Evolutionary conservation across 768 basidiomycete species (phyloP).

Genomic region (Tephrocybe sp.): DNA sequence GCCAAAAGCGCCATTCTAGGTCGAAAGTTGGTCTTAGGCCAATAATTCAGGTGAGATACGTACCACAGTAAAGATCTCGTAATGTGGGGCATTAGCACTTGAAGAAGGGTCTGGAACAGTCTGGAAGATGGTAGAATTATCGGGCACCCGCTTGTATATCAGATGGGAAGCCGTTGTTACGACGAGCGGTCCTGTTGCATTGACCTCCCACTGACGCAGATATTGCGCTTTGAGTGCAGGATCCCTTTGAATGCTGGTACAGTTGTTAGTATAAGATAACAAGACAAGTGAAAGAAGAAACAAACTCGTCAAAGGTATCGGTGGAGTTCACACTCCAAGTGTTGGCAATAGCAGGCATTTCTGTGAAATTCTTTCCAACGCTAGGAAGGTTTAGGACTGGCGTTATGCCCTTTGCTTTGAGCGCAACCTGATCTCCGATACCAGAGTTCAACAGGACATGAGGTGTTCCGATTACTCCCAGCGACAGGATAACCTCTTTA

Average conservation of each 20-base stretch:
- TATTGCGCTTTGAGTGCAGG: slow-evolving; percentile 12
- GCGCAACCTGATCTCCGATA: slow-evolving; percentile 25
- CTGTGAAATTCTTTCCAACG: slow-evolving; percentile 26
- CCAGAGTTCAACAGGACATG: slow-evolving; percentile 31
- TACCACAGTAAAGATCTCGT: slow-evolving; percentile 4
- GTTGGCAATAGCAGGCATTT: slow-evolving; percentile 21
- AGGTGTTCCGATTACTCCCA: slow-evolving; percentile 31
- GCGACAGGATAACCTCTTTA: slow-evolving; percentile 11
- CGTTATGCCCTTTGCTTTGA: slow-evolving; percentile 18
- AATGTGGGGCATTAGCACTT: slow-evolving; percentile 19
- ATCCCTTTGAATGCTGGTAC: slow-evolving; percentile 4
- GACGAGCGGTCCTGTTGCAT: background rate
- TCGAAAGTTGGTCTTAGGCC: background rate
- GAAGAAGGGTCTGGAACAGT: slow-evolving; percentile 24
- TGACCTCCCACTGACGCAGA: slow-evolving; percentile 18
- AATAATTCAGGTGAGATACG: background rate
- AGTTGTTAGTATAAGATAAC: background rate
- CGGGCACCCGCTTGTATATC: slow-evolving; percentile 19
- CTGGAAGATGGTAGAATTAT: slow-evolving; percentile 10
- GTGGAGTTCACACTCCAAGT: slow-evolving; percentile 25
- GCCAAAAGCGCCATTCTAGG: background rate
- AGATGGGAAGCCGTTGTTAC: slow-evolving; percentile 14
- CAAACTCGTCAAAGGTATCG: slow-evolving; percentile 17
- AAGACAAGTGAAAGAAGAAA: background rate
- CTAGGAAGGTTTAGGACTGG: slow-evolving; percentile 21